Evolutionary conservation across 169 alveolate species (phyloP), one percentile per base, ranked within the genome.

Genomic region (Eimeria mitis): DNA sequence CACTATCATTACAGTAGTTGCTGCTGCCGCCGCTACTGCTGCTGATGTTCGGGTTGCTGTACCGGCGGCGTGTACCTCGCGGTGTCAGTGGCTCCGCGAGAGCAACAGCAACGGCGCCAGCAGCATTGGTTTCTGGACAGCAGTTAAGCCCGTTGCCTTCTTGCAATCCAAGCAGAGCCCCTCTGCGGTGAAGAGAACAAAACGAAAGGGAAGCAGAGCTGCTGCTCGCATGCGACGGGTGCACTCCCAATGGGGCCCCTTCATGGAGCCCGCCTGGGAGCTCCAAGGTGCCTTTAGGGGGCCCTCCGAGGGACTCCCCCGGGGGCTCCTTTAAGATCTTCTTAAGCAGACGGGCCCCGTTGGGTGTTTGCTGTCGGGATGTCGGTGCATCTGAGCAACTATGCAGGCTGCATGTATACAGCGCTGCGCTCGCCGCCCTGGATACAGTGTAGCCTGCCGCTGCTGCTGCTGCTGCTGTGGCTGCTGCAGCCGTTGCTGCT

Each of bases 391-490:
- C 54, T 7, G 63, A 4, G 42, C 61, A 42, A 37, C 59, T 44
- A 44, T 75, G 59, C 63, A n/a, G n/a, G 85, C 21, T 9, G 85
- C 63, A 75, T 42, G 61, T 14, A 37, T 75, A 61, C 59, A 47
- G 42, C 37, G 85, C 85, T n/a, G 85, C 59, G 19, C 37, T 21
- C 6, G 61, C 61, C 14, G 61, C 40, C 61, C 85, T 75, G 49
- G 85, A 16, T 21, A 44, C 34, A 31, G 85, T 44, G 85, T 28
- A 42, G 63, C 85, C 42, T 9, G 85, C 23, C 19, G 85, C 85
- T 44, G 63, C 85, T 37, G 85, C 40, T 75, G 83, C 83, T 37
- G 34, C 56, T 73, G 85, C 85, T 19, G 85, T 19, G 21, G 85
- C 28, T 3, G 59, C 85, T 42, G 54, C 44, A 8, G 47, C 47